phyloP scores from a whole-genome alignment of 2,329 filamentous ascomycete genomes.

The Chaetomium globosum region DNA sequence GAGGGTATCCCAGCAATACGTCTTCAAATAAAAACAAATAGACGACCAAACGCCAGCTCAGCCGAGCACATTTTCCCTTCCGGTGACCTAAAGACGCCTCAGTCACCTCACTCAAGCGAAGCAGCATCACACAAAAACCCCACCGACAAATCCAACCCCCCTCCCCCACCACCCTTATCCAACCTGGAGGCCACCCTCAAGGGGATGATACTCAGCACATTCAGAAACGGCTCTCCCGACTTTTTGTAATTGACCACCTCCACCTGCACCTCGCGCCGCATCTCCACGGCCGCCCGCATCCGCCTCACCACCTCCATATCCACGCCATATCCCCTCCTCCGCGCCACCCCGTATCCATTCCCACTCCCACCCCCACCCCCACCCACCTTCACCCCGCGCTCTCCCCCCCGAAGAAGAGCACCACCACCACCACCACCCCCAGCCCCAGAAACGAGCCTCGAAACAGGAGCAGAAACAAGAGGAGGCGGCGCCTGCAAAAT shows the following conservation, averaged over 20 bases:
- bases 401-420: no score
- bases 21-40: neutral
- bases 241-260: constrained; percentile 78
- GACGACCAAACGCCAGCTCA: neutral
- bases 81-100: neutral
- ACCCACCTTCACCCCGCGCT: neutral
- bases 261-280: constrained; percentile 52
- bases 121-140: constrained; percentile 63
- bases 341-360: neutral
- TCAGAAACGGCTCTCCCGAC: constrained; percentile 77
- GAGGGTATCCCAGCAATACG: neutral
- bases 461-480: neutral
- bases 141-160: constrained; percentile 49
- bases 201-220: constrained; percentile 82
- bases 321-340: neutral
- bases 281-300: constrained; percentile 52
- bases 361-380: neutral
- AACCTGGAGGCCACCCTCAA: constrained; percentile 54
- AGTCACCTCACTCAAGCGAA: constrained; percentile 9
- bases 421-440: neutral
- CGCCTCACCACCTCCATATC: constrained; percentile 60
- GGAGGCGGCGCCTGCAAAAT: neutral
- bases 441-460: neutral
- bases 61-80: neutral
- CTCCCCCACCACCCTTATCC: neutral